These are phyloP conservation scores for Globisporangium echinulatum DNA, from an alignment of 352 stramenopile genomes.

Conservation along the genomic window DNA sequence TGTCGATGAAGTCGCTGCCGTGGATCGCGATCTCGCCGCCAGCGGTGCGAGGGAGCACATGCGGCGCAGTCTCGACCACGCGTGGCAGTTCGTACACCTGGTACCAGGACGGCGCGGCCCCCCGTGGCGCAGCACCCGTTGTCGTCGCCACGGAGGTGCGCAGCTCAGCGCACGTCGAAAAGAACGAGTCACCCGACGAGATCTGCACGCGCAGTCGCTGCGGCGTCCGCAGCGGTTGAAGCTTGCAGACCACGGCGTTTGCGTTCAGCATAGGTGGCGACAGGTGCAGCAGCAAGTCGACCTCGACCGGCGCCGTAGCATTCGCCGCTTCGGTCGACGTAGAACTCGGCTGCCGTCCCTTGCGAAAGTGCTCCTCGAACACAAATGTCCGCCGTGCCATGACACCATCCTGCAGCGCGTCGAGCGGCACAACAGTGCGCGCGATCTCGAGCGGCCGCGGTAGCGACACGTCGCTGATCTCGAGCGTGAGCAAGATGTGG, in stretches of 20 bases:
- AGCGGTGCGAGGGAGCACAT: conserved; percentile 45
- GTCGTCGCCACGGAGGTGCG: neutral
- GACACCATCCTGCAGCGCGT: conserved; percentile 31
- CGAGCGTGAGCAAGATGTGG: conserved; percentile 35
- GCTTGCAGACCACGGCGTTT: conserved; percentile 29
- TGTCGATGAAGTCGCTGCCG: conserved; percentile 40
- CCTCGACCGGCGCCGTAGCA: conserved; percentile 13
- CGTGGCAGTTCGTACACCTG: conserved; percentile 38
- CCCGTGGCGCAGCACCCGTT: neutral
- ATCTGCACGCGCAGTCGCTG: conserved; percentile 51
- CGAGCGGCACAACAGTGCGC: conserved; percentile 26
- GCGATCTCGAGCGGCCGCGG: conserved; percentile 38
- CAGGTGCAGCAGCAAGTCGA: conserved; percentile 56
- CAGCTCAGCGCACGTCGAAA: conserved; percentile 22
- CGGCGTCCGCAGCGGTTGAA: conserved; percentile 20
- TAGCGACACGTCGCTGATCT: conserved; percentile 31
- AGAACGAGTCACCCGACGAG: conserved; percentile 55
- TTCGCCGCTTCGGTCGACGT: neutral
- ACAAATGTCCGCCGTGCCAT: conserved; percentile 19
- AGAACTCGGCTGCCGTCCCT: neutral
- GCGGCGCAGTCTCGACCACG: conserved; percentile 32
- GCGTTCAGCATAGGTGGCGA: conserved; percentile 44
- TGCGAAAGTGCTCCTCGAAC: conserved; percentile 53
- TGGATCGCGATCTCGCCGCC: conserved; percentile 43
- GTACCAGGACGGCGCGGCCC: conserved; percentile 18